Base-by-base conservation (phyloP, 768 basidiomycete genomes). In the Dioszegia aurantiaca region DNA sequence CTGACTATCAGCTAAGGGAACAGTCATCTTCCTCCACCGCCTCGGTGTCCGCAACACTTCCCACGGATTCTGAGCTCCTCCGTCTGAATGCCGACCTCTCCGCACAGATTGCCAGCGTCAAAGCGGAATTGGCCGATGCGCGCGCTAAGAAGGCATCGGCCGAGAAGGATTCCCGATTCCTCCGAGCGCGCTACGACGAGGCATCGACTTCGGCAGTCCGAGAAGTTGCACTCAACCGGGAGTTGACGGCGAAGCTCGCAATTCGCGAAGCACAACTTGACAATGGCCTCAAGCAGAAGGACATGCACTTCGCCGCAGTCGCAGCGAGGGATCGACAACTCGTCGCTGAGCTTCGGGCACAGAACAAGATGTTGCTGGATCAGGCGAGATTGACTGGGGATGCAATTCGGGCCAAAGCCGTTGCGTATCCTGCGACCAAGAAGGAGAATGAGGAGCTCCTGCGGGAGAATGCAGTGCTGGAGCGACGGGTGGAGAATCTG, bases 371-470 rank as follows among this genome's bases (percentile, higher is more conserved):
- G 31, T 30, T 70, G 12, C 58, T 68, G 4, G 59, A 66, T 24
- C 71, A 73, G 58, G 44, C 64, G 23, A 41, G 68, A 9, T 31
- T 47, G 33, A 73, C 72, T 1, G 70, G 62, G 41, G 72, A 73
- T 43, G 40, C n/a, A 0, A 31, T 73, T 1, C 54, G 72, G n/a
- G 14, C 52, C 27, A 64, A 63, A 47, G 69, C 72, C 8, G 52
- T 51, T 9, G 24, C 40, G 24, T 67, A 65, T 33, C 56, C 60
- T 0, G 17, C 27, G 31, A 31, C 55, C 21, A 58, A 60, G 54
- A 43, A 21, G 14, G 60, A 61, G 37, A 40, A 59, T 8, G 54
- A 51, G 12, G 59, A 58, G 23, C 16, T 58, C 31, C n/a, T 43
- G 21, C 23, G 44, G 39, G 40, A 37, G 36, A 26, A 46, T 19